These are phyloP conservation scores for Euryodendron excelsum DNA, from an alignment of 148 eudicot genomes.

Conservation along the genomic window DNA sequence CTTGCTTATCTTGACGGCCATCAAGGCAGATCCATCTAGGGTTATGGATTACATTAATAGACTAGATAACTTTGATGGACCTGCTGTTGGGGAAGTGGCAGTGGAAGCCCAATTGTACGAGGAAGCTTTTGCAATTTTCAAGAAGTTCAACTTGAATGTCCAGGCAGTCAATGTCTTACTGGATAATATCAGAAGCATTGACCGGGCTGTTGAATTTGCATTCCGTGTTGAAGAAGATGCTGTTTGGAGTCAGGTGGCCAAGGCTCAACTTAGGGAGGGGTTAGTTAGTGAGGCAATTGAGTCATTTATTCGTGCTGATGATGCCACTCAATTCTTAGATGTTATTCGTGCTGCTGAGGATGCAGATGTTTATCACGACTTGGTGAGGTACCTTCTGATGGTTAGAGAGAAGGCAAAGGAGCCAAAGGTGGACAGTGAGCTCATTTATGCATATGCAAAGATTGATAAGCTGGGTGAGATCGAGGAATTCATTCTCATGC, in stretches of 20 bases:
- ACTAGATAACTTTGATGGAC: slow-evolving; percentile 97
- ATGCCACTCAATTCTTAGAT: slow-evolving; percentile 87
- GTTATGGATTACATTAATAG: slow-evolving; percentile 96
- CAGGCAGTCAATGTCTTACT: slow-evolving; percentile 87
- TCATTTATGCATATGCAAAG: slow-evolving; percentile 96
- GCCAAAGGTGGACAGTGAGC: slow-evolving; percentile 97
- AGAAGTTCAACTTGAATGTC: slow-evolving; percentile 93
- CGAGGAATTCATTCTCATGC: slow-evolving; percentile 95
- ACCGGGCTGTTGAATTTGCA: slow-evolving; percentile 96
- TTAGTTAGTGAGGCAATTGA: slow-evolving; percentile 93
- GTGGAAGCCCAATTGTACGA: slow-evolving; percentile 92
- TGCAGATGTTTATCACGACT: slow-evolving; percentile 78
- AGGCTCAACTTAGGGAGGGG: slow-evolving; percentile 86
- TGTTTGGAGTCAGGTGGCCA: slow-evolving; percentile 99
- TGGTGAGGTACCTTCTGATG: slow-evolving; percentile 90
- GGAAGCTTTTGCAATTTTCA: slow-evolving; percentile 94
- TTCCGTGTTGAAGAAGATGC: slow-evolving; percentile 98
- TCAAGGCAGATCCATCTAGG: slow-evolving; percentile 91
- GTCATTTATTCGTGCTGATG: slow-evolving; percentile 95
- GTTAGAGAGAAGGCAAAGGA: slow-evolving; percentile 91
- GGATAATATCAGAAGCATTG: slow-evolving; percentile 71
- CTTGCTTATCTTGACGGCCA: slow-evolving; percentile 94
- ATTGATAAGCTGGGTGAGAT: slow-evolving; percentile 88
- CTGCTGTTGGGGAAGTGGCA: slow-evolving; percentile 97
- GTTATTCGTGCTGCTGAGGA: slow-evolving; percentile 86